Conservation (phyloP, 1,139 yeast genomes). For the Tardiomyces digboiensis region DNA sequence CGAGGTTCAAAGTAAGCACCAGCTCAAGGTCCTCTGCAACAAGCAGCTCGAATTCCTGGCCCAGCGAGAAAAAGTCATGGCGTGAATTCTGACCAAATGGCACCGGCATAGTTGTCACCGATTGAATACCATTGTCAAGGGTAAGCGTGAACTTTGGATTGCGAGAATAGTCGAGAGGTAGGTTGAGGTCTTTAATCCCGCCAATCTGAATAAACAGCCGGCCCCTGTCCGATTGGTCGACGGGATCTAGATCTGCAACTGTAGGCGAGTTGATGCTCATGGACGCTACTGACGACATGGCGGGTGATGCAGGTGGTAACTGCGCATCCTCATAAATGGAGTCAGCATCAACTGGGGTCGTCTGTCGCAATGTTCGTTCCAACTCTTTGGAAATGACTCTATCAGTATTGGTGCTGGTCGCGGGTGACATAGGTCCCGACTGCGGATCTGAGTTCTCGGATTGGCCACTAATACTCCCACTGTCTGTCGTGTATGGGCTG, state of each 20-base stretch:
- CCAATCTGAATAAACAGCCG: constrained; percentile 63
- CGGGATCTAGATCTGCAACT: constrained; percentile 17
- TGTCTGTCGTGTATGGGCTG: not conserved
- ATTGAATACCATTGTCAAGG: constrained; percentile 85
- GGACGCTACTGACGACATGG: not conserved
- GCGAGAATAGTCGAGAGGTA: constrained; percentile 42
- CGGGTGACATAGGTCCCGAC: too few relatives aligned
- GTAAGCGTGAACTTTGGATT: constrained; percentile 61
- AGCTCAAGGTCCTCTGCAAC: constrained; percentile 60
- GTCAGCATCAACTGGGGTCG: not conserved
- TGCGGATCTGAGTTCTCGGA: too few relatives aligned
- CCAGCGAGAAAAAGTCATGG: constrained; percentile 33
- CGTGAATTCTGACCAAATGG: constrained; percentile 8
- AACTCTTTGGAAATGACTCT: too few relatives aligned
- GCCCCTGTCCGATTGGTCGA: constrained; percentile 49
- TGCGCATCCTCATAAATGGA: not conserved
- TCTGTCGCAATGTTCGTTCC: not conserved
- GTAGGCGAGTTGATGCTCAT: constrained; percentile 4
- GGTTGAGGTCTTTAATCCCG: constrained; percentile 43
- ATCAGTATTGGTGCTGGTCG: too few relatives aligned
- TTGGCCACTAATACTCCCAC: too few relatives aligned
- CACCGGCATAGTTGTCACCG: constrained; percentile 52
- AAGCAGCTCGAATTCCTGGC: constrained; percentile 79
- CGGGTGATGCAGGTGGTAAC: not conserved
- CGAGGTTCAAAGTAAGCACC: constrained; percentile 60